A percentile compares a stretch with the other conserved stretches of the same genome.
Evolutionary conservation across 2,329 filamentous ascomycete genomes (phyloP).

Genomic region (Arthrobotrys entomopaga): DNA sequence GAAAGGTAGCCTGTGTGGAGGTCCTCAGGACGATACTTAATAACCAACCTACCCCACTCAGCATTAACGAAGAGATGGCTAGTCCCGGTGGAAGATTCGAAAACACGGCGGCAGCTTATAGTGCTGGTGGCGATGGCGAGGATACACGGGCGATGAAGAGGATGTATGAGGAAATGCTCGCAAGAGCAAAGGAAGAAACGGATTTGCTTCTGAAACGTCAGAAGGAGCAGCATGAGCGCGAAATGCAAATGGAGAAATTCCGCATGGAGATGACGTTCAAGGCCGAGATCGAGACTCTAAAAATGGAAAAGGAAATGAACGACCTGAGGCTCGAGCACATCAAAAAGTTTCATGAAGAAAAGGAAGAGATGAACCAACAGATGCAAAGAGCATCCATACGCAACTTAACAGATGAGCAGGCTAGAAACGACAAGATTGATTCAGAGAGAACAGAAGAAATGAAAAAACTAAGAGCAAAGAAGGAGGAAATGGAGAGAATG

Average conservation of each 20-base stretch:
- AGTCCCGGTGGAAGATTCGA: neutral
- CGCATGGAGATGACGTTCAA: slow-evolving; percentile 4
- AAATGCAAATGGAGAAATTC: neutral
- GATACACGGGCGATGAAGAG: too few relatives aligned
- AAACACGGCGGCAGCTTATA: neutral
- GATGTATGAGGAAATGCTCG: too few relatives aligned
- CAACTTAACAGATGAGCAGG: too few relatives aligned
- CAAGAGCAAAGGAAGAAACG: too few relatives aligned
- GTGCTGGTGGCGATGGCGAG: neutral
- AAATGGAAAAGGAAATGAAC: slow-evolving; percentile 7
- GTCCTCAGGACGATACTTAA: slow-evolving; percentile 7
- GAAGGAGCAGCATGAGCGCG: slow-evolving; percentile 6
- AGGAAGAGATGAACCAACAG: neutral
- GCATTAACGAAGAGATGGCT: slow-evolving; percentile 10
- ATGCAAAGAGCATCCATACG: neutral
- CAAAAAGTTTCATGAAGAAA: neutral
- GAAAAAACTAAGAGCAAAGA: too few relatives aligned
- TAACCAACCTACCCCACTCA: neutral
- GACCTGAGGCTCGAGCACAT: slow-evolving; percentile 4
- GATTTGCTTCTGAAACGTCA: neutral
- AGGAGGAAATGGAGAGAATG: too few relatives aligned
- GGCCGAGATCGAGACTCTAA: slow-evolving; percentile 10
- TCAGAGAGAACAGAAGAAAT: too few relatives aligned
- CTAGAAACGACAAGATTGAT: too few relatives aligned
- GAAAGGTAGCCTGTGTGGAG: slow-evolving; percentile 1